Evolutionary conservation across 2,329 filamentous ascomycete genomes (phyloP).

Genomic region (Fusarium udum): DNA sequence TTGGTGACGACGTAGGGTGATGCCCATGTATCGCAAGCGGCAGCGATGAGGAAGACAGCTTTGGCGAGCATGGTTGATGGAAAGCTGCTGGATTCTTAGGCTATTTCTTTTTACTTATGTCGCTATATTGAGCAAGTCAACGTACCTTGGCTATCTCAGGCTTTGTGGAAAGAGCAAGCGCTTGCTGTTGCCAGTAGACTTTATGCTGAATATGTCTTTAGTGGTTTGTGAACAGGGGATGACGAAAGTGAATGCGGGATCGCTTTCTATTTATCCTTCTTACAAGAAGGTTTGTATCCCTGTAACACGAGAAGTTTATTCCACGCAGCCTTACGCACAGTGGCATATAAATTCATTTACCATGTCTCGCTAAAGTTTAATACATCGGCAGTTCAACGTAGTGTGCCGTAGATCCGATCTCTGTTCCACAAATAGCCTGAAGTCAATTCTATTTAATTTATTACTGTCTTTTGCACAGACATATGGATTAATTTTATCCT

Average conservation of each 20-base stretch:
- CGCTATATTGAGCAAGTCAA: fast-evolving
- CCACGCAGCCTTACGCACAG: fast-evolving
- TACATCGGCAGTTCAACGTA: not conserved
- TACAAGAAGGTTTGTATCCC: not conserved
- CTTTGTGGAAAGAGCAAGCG: fast-evolving
- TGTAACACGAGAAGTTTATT: not conserved
- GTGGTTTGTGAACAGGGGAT: fast-evolving
- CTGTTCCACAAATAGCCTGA: not conserved
- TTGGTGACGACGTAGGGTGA: not conserved
- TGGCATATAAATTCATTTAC: not conserved
- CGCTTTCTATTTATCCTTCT: not conserved
- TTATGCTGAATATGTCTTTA: fast-evolving
- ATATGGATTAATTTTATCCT: not conserved
- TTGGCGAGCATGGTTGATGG: not conserved
- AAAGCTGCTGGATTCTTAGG: no score
- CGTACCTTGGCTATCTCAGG: not conserved
- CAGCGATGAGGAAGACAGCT: not conserved
- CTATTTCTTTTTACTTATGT: fast-evolving
- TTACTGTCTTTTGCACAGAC: not conserved
- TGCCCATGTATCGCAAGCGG: not conserved
- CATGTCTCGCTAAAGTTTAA: not conserved
- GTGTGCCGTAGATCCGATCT: not conserved
- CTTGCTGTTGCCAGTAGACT: not conserved
- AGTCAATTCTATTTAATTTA: not conserved
- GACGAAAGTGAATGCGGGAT: no score